A percentile compares a stretch with the other conserved stretches of the same genome.
phyloP scores from a whole-genome alignment of 1,139 yeast species.

The Hanseniaspora gamundiae region DNA sequence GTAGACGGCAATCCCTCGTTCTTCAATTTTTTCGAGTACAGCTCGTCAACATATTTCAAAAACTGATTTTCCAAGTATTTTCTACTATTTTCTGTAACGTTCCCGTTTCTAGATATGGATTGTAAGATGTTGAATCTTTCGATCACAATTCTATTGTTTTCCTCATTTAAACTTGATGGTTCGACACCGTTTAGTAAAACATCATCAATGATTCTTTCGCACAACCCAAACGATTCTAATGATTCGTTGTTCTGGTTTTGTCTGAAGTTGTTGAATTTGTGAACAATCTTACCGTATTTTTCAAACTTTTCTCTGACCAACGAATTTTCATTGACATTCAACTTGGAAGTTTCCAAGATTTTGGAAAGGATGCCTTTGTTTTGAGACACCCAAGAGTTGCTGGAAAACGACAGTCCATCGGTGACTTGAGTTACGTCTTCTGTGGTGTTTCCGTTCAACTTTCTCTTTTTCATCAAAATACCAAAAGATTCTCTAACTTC shows the following conservation, averaged over 20 bases:
- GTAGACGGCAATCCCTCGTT: slow-evolving; percentile 61
- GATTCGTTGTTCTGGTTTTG: slow-evolving; percentile 30
- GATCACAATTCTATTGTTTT: slow-evolving; percentile 35
- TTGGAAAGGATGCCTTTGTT: slow-evolving; percentile 1
- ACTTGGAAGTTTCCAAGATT: slow-evolving; percentile 18
- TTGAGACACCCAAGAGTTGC: slow-evolving; percentile 9
- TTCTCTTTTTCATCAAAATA: slow-evolving; percentile 21
- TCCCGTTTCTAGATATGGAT: slow-evolving; percentile 15
- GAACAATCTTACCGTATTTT: slow-evolving; percentile 58
- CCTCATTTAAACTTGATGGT: slow-evolving; percentile 1
- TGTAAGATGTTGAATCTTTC: slow-evolving; percentile 51
- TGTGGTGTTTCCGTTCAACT: slow-evolving; percentile 7
- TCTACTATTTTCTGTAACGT: slow-evolving; percentile 44
- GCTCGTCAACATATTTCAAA: slow-evolving; percentile 56
- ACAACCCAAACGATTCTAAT: slow-evolving; percentile 31
- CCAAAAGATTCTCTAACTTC: slow-evolving; percentile 64
- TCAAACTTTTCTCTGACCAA: slow-evolving; percentile 49
- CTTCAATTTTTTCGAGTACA: slow-evolving; percentile 51
- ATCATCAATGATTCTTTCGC: slow-evolving; percentile 35
- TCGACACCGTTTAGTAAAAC: slow-evolving; percentile 26
- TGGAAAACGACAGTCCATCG: slow-evolving; percentile 9
- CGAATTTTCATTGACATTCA: slow-evolving; percentile 31
- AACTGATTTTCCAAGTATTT: slow-evolving; percentile 65
- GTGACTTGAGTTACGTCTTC: slow-evolving; percentile 4
- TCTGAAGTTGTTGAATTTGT: slow-evolving; percentile 59